Percentiles rank a stretch among this genome's conserved stretches.
phyloP scores from a whole-genome alignment of 1,284 basidiomycete genomes.

The Apiotrichum siamense region DNA sequence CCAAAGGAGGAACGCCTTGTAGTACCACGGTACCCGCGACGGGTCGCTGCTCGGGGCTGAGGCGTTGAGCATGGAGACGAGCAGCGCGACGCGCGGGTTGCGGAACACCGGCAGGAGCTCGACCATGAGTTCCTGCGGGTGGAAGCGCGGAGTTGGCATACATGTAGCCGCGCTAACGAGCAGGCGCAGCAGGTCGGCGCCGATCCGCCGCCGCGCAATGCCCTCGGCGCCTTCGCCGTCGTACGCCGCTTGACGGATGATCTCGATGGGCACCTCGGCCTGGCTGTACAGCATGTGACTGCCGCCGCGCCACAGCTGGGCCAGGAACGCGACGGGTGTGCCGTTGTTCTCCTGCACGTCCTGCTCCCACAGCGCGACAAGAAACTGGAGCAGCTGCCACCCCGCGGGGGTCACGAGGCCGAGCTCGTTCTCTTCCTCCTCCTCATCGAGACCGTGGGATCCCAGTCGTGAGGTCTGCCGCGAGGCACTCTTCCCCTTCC shows the following conservation, averaged over 20 bases:
- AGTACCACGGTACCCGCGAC: too few species aligned
- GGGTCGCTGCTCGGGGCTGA: not conserved
- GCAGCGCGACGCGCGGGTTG: slow-evolving; percentile 3
- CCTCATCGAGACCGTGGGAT: slow-evolving; percentile 7
- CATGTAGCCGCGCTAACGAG: slow-evolving; percentile 16
- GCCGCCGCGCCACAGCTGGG: slow-evolving; percentile 23
- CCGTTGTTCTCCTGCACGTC: slow-evolving; percentile 13
- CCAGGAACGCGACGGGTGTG: slow-evolving; percentile 14
- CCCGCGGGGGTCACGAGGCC: slow-evolving; percentile 10
- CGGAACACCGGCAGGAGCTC: slow-evolving; percentile 20
- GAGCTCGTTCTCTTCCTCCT: slow-evolving; percentile 21
- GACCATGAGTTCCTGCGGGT: slow-evolving; percentile 17
- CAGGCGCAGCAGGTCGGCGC: slow-evolving; percentile 12
- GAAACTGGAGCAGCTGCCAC: slow-evolving; percentile 31
- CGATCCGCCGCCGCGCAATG: not conserved
- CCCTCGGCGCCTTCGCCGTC: not conserved
- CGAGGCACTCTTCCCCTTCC: not conserved
- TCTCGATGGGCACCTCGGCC: slow-evolving; percentile 11
- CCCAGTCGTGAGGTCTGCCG: not conserved
- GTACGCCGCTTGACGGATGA: slow-evolving; percentile 12
- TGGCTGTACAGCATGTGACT: slow-evolving; percentile 21
- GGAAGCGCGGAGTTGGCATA: slow-evolving; percentile 16
- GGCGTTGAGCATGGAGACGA: not conserved
- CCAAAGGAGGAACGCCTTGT: too few species aligned
- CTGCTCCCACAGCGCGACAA: slow-evolving; percentile 27